These are phyloP conservation scores for Pinus albicaulis DNA, from an alignment of 75 land plant species.

Conservation along the genomic window DNA sequence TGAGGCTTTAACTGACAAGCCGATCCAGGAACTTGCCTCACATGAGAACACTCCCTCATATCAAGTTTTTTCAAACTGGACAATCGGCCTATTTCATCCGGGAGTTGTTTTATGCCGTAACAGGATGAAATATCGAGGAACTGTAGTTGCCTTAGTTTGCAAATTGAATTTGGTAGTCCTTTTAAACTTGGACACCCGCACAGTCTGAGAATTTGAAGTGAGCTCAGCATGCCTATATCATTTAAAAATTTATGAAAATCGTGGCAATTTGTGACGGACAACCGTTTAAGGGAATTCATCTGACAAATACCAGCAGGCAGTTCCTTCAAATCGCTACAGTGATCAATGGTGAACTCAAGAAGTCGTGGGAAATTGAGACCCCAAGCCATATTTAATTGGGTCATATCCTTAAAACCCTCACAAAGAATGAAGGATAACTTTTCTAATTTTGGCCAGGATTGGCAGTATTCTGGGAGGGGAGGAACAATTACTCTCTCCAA, in stretches of 20 bases:
- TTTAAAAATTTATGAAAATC: slow-evolving; percentile 31
- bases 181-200: slow-evolving; percentile 38
- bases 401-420: slow-evolving; percentile 17
- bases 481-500: slow-evolving; percentile 46
- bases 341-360: slow-evolving; percentile 45
- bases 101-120: slow-evolving; percentile 29
- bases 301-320: slow-evolving; percentile 40
- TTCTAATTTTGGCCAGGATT: slow-evolving; percentile 22
- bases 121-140: slow-evolving; percentile 57
- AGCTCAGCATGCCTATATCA: slow-evolving; percentile 26
- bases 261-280: slow-evolving; percentile 55
- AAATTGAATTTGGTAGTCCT: slow-evolving; percentile 34
- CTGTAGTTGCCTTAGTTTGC: slow-evolving; percentile 22
- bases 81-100: slow-evolving; percentile 33
- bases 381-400: slow-evolving; percentile 5
- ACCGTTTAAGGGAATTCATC: slow-evolving; percentile 25
- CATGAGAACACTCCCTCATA: slow-evolving; percentile 50
- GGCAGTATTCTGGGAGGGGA: slow-evolving; percentile 14
- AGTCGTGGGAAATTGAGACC: slow-evolving; percentile 30
- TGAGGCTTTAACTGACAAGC: slow-evolving; percentile 8
- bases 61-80: slow-evolving; percentile 42
- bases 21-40: slow-evolving; percentile 33
- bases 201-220: slow-evolving; percentile 30
- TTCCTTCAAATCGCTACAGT: slow-evolving; percentile 36
- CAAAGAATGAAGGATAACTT: slow-evolving; percentile 51